Evolutionary conservation across 345 rosid species (phyloP).

Genomic region (Salix exigua): DNA sequence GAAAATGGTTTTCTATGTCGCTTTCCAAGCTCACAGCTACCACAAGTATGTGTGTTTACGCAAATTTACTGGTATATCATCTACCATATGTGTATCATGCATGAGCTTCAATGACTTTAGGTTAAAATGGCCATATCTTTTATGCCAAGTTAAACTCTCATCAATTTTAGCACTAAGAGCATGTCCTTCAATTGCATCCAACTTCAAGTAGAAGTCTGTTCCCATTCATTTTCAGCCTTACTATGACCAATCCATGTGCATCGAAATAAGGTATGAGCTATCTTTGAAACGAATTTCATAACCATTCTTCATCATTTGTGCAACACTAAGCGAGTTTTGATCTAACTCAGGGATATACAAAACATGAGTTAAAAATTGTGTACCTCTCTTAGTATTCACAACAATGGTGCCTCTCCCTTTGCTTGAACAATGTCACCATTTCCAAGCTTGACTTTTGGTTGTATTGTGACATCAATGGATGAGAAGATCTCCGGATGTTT

Average conservation of each 20-base stretch:
- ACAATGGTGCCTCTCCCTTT: neutral
- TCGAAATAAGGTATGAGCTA: rapidly evolving
- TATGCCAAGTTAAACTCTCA: neutral
- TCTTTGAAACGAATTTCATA: neutral
- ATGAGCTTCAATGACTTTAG: neutral
- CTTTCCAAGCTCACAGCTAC: neutral
- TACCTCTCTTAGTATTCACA: neutral
- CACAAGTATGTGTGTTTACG: neutral
- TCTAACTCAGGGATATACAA: neutral
- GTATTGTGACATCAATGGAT: neutral
- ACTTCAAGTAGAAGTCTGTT: neutral
- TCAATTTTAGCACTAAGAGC: neutral
- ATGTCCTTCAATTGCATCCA: neutral
- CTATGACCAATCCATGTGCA: neutral
- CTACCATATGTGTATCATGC: too few species aligned
- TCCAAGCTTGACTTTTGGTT: neutral
- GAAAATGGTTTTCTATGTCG: neutral
- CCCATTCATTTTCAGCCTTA: too few species aligned
- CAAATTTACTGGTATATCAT: too few species aligned
- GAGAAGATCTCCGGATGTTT: neutral
- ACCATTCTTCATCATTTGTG: neutral
- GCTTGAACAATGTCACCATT: neutral
- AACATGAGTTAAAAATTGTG: neutral
- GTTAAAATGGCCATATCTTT: neutral
- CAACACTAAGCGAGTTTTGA: neutral